Base-by-base conservation (phyloP, 139 green algal genomes). In the Coccomyxa sp. region DNA sequence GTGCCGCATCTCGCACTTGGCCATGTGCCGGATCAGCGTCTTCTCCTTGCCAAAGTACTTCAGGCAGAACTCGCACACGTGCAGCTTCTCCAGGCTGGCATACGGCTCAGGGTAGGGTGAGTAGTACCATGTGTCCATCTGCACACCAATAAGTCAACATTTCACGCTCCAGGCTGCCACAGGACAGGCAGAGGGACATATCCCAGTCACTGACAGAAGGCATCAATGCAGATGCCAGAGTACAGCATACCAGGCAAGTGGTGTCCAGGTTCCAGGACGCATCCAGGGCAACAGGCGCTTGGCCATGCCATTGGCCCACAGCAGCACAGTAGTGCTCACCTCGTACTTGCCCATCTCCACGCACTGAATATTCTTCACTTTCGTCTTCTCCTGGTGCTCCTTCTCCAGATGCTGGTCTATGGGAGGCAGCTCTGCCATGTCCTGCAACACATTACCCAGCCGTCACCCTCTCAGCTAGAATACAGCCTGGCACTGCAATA, bases 61-160 rank as follows among this genome's bases (percentile, higher is more conserved):
- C 82, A 95, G 84, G 70, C 85, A 94, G 85, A 91, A 97, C 84
- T 98, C 93, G 85, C 95, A 98, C 27, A 97, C 80, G 84, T 95
- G 97, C 70, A 98, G 90, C 90, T 95, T 95, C 71, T 92, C 78
- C 71, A 85, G 77, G 37, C 44, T 74, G 40, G 55, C 70, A 82
- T 89, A 89, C 5, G 87, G 85, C 44, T 90, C 88, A 5, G 89
- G 89, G 82, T 89, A 92, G 55, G 88, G 89, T 7, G 88, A 91
- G 78, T 87, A 92, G 68, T 92, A 93, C 88, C 86, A 91, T 1
- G 88, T 91, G 77, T 93, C 88, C 55, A 94, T 81, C 64, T 91
- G 86, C 73, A 55, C 89, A 79, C 35, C 2, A 72, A 72, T n/a
- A n/a, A n/a, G n/a, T n/a, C n/a, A n/a, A n/a, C 50, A 64, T 18